Conservation (phyloP, 1,139 yeast species). For the Kodamaea ohmeri region DNA sequence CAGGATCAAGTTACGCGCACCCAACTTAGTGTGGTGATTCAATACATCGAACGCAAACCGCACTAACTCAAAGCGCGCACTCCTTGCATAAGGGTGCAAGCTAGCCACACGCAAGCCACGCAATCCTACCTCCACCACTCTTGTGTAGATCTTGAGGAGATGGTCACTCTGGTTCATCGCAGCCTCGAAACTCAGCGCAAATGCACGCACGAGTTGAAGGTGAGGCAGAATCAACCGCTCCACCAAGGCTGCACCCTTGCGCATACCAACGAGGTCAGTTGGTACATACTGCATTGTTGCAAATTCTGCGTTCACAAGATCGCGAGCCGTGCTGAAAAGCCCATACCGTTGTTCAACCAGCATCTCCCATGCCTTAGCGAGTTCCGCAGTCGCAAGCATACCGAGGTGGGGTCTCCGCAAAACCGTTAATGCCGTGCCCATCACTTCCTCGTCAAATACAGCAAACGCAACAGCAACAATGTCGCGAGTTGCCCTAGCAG, state of each 20-base stretch:
- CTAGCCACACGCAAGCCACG: slow-evolving; percentile 57
- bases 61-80: slow-evolving; percentile 71
- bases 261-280: slow-evolving; percentile 60
- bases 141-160: slow-evolving; percentile 65
- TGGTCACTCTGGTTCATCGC: slow-evolving; percentile 72
- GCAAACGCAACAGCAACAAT: slow-evolving; percentile 72
- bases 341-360: slow-evolving; percentile 63
- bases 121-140: slow-evolving; percentile 59
- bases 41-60: slow-evolving; percentile 66
- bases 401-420: slow-evolving; percentile 46
- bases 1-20: slow-evolving; percentile 43
- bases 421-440: slow-evolving; percentile 44
- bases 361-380: slow-evolving; percentile 65
- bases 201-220: slow-evolving; percentile 60
- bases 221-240: slow-evolving; percentile 69
- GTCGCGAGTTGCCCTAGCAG: slow-evolving; percentile 54
- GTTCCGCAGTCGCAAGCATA: slow-evolving; percentile 63
- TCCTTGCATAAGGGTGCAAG: slow-evolving; percentile 77
- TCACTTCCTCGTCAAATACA: slow-evolving; percentile 56
- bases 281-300: slow-evolving; percentile 88
- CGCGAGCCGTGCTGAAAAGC: slow-evolving; percentile 59
- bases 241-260: slow-evolving; percentile 46
- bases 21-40: slow-evolving; percentile 49
- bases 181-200: slow-evolving; percentile 82
- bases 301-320: slow-evolving; percentile 62